Percentiles rank a stretch among this genome's conserved stretches.
Evolutionary conservation across 352 stramenopile species (phyloP).

Genomic region (Globisporangium iwayamae): DNA sequence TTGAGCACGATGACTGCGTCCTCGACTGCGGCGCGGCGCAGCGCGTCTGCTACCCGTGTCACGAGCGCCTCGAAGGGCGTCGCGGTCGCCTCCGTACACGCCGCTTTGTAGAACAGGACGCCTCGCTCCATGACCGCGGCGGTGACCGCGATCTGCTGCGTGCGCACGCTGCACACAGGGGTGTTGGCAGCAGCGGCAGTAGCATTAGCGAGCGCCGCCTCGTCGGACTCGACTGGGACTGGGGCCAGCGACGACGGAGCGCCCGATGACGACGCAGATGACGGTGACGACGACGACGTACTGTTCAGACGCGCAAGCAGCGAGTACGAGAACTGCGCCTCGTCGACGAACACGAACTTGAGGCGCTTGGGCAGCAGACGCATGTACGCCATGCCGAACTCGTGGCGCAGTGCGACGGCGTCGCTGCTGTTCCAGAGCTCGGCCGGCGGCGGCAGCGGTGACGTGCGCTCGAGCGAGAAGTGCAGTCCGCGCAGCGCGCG

Average conservation of each 20-base stretch:
- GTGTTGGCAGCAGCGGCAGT: background rate
- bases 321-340: constrained; percentile 1
- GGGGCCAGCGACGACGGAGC: too few relatives aligned
- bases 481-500: constrained; percentile 1
- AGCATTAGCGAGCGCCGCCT: background rate
- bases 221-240: too few relatives aligned
- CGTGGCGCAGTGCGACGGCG: background rate
- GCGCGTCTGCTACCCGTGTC: background rate
- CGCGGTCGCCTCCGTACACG: background rate
- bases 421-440: background rate
- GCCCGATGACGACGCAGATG: background rate
- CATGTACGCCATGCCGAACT: constrained; percentile 1
- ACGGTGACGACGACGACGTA: background rate
- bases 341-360: constrained; percentile 4
- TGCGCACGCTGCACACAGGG: background rate
- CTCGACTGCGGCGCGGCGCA: background rate
- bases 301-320: constrained; percentile 1
- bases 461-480: constrained; percentile 1
- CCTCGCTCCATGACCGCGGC: background rate
- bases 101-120: background rate
- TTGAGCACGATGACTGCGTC: background rate
- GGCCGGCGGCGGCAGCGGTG: background rate
- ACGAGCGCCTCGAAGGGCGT: constrained; percentile 1
- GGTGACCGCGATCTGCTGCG: background rate
- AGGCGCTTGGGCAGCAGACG: constrained; percentile 1